Conservation (phyloP, 2,329 filamentous ascomycete species). For the Sporothrix variecibatus region DNA sequence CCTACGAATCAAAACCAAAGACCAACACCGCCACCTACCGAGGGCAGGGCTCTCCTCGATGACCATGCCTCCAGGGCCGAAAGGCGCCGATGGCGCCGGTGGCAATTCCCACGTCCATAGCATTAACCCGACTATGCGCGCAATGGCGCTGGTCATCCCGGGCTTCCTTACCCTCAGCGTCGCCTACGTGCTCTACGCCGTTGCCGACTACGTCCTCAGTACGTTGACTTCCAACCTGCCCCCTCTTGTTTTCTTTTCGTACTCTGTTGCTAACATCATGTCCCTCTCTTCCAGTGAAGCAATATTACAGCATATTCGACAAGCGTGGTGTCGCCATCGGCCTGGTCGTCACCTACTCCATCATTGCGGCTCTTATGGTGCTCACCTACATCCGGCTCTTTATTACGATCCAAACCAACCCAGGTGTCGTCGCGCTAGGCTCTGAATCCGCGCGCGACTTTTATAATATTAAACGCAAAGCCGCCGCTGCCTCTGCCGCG, state of each 20-base stretch:
- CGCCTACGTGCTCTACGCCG: conserved; percentile 70
- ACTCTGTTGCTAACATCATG: conserved; percentile 17
- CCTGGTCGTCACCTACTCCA: conserved; percentile 67
- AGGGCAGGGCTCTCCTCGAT: neutral
- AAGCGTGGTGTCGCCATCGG: conserved; percentile 62
- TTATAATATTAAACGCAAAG: conserved; percentile 32
- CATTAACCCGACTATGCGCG: conserved; percentile 27
- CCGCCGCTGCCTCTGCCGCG: conserved; percentile 38
- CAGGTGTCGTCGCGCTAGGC: conserved; percentile 73
- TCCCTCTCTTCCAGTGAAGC: conserved; percentile 60
- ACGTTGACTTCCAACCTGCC: conserved; percentile 39
- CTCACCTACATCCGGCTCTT: conserved; percentile 71
- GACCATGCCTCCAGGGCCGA: conserved; percentile 5
- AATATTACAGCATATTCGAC: conserved; percentile 58
- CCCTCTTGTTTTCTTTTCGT: neutral
- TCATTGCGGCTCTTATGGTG: conserved; percentile 68
- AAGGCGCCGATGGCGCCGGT: neutral
- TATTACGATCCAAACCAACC: conserved; percentile 66
- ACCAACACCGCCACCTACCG: neutral
- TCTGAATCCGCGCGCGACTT: conserved; percentile 37
- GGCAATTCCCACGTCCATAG: conserved; percentile 23
- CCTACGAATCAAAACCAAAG: no score
- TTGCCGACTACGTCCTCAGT: conserved; percentile 70
- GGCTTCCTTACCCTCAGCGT: conserved; percentile 65
- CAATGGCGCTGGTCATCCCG: conserved; percentile 57